A percentile compares a stretch with the other conserved stretches of the same genome.
These are phyloP conservation scores for Raffaelea deltoideospora DNA, from an alignment of 2,329 filamentous ascomycete genomes.

Conservation along the genomic window DNA sequence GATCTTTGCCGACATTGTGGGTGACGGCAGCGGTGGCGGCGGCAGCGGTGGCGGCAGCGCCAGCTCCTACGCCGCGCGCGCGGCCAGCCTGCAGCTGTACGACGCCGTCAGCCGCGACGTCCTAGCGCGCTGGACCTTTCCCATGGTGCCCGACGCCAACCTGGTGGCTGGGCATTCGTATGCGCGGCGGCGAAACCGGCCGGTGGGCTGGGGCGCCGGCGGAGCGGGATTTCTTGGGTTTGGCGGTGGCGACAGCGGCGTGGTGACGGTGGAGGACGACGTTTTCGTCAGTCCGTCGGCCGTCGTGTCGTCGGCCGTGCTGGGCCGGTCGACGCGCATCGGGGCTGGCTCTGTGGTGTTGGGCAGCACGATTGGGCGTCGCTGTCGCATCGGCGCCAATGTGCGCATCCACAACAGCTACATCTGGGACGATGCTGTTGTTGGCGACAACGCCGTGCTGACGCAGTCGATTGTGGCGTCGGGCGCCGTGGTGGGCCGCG, in stretches of 20 bases:
- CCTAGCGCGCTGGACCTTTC: conserved; percentile 76
- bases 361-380: conserved; percentile 67
- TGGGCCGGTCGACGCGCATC: conserved; percentile 63
- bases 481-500: conserved; percentile 54
- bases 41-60: no score
- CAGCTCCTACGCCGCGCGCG: conserved; percentile 63
- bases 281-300: conserved; percentile 62
- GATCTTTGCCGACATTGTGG: conserved; percentile 79
- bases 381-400: conserved; percentile 76
- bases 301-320: conserved; percentile 52
- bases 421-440: conserved; percentile 71
- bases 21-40: conserved; percentile 44
- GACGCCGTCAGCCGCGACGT: conserved; percentile 79
- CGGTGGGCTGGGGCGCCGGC: no score
- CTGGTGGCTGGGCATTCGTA: conserved; percentile 65
- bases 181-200: conserved; percentile 42
- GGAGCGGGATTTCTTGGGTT: no score
- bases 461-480: conserved; percentile 63
- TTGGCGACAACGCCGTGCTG: conserved; percentile 61
- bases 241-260: conserved; percentile 17
- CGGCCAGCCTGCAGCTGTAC: conserved; percentile 76
- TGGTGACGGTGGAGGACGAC: conserved; percentile 63
- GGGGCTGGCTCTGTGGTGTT: conserved; percentile 55
- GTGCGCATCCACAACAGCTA: conserved; percentile 67
- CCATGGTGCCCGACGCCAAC: conserved; percentile 80